Percentiles rank a stretch among this genome's conserved stretches.
Conservation (phyloP, 352 stramenopile species). For the Phytophthora meadii region DNA sequence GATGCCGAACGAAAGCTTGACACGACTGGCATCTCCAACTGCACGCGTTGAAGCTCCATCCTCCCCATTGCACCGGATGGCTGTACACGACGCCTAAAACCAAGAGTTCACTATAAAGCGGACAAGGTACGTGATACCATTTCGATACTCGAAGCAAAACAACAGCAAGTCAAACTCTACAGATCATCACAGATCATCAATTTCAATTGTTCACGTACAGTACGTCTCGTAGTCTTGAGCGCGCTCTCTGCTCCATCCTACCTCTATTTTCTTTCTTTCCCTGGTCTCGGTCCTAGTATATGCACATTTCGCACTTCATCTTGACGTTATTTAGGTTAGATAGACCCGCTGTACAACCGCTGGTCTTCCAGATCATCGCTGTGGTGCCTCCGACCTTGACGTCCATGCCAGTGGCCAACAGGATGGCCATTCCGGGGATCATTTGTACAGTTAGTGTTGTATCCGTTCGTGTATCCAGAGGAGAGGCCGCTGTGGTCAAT, state of each 20-base stretch:
- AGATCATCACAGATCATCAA: conserved; percentile 33
- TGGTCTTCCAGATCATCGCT: conserved; percentile 35
- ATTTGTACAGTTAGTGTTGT: conserved; percentile 19
- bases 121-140: neutral
- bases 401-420: conserved; percentile 27
- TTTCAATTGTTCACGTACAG: conserved; percentile 35
- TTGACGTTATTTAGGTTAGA: conserved; percentile 24
- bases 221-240: conserved; percentile 6
- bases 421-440: conserved; percentile 26
- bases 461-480: conserved; percentile 23
- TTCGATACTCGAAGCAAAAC: neutral
- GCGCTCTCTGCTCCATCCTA: conserved; percentile 11
- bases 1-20: conserved; percentile 52
- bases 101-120: neutral
- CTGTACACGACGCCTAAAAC: conserved; percentile 41
- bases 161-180: conserved; percentile 4
- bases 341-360: conserved; percentile 38
- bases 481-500: conserved; percentile 25
- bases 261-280: conserved; percentile 33
- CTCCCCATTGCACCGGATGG: conserved; percentile 59
- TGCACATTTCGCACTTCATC: conserved; percentile 11
- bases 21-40: conserved; percentile 41
- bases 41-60: conserved; percentile 38
- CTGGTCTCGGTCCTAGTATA: conserved; percentile 27
- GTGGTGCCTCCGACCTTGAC: conserved; percentile 30